Evolutionary conservation across 371 early-diverging fungal genomes (phyloP), one percentile per base, ranked within the genome.

Genomic region (Mucor mucedo): DNA sequence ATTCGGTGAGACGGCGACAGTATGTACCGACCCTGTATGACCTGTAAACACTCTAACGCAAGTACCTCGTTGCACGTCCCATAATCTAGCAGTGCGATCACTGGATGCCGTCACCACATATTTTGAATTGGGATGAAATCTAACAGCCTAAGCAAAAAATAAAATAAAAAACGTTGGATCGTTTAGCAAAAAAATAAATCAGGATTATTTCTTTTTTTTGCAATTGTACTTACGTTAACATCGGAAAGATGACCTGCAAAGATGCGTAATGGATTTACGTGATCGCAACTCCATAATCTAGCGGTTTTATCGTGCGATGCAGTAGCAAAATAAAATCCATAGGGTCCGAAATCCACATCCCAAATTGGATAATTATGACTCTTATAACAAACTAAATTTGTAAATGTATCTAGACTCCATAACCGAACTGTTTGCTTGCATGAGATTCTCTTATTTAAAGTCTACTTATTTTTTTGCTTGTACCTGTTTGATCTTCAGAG

Each of bases 291-390:
- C 98, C 98, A 99, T 53, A 99, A 85, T 54, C 98, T 81, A 13
- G 97, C 95, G 2, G 98, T 99, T 68, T 93, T 86, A 78, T 99
- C 99, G 64, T 95, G 95, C 14, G 95, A 93, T 1, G 97, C 98
- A 0, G 95, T 96, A 5, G 96, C 99, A 85, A 99, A 99, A 76
- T 99, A 99, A 70, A 91, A 89, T 28, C 97, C 97, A 65, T 89
- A 86, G 2, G 94, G 93, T 3, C 94, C 89, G 71, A 98, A 91
- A 53, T 92, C 89, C 0, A 97, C 90, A 70, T 92, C 93, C 99
- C 99, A 99, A 4, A 99, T 86, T 11, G 99, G 99, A 72, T 96
- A 97, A 72, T 94, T 96, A 81, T 99, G 99, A 30, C 98, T 97
- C 73, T 92, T 93, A 84, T 98, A 99, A 48, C 89, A 87, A 13